Evolutionary conservation across 2,329 filamentous ascomycete species (phyloP).

Genomic region (Alternaria sp.): DNA sequence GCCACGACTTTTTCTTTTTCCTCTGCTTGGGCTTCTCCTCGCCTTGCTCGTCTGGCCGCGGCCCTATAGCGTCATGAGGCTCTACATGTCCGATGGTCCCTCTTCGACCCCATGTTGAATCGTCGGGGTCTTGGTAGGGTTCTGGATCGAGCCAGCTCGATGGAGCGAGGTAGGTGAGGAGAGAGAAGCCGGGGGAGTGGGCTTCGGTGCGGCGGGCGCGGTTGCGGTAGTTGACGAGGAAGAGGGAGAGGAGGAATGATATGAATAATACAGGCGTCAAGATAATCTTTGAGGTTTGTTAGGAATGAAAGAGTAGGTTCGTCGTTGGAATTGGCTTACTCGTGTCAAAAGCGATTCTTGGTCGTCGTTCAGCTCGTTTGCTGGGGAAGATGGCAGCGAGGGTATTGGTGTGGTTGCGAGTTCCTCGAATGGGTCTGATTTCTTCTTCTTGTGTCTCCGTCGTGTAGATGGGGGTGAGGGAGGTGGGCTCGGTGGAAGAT

Average conservation of each 20-base stretch:
- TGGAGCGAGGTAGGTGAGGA: conserved; percentile 31
- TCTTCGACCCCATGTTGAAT: conserved; percentile 33
- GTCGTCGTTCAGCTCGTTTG: conserved; percentile 17
- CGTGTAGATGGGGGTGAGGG: conserved; percentile 33
- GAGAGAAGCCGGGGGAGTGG: conserved; percentile 28
- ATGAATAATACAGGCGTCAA: conserved; percentile 69
- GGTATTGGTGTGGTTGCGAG: conserved; percentile 32
- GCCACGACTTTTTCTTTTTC: conserved; percentile 41
- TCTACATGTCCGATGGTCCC: conserved; percentile 25
- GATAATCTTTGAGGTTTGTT: conserved; percentile 47
- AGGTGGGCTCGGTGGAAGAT: conserved; percentile 36
- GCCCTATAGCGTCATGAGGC: conserved; percentile 27
- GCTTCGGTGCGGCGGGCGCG: conserved; percentile 55
- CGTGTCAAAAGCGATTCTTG: conserved; percentile 33
- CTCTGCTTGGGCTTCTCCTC: conserved; percentile 7
- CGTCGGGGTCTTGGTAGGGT: conserved; percentile 51
- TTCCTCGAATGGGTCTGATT: conserved; percentile 39
- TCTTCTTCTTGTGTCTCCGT: conserved; percentile 32
- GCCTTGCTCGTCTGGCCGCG: conserved; percentile 8
- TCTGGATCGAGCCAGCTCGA: conserved; percentile 47
- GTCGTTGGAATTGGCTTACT: conserved; percentile 18
- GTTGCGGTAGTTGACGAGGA: conserved; percentile 66
- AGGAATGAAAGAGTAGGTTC: not conserved
- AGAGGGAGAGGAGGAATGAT: conserved; percentile 69
- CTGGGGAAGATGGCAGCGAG: conserved; percentile 30